Base-by-base conservation (phyloP, 2,329 filamentous ascomycete genomes). In the Cladophialophora chaetospira region DNA sequence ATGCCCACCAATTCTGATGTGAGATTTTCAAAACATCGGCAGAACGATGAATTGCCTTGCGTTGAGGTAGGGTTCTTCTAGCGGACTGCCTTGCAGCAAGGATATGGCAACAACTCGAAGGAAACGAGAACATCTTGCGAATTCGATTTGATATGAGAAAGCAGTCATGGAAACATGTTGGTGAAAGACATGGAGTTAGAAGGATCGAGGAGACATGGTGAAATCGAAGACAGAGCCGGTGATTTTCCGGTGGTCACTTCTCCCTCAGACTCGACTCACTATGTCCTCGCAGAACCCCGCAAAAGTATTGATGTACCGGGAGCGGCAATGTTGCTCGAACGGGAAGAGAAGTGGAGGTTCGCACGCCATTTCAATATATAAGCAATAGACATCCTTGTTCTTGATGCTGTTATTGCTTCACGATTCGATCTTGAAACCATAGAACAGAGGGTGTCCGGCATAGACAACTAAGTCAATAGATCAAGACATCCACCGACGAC, bases 171-270 rank as follows among this genome's bases (percentile, higher is more conserved):
- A n/a, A n/a, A n/a, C 15, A 21, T 0, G 36, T 15, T 40, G 35
- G 5, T 38, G 15, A 10, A 21, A 19, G 17, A 17, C 8, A 38
- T 6, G 15, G 13, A 1, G 13, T 15, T 8, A 21, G 1, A 19
- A 10, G 3, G 15, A 40, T 19, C 36, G 13, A 21, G 8, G 17
- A n/a, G 35, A 3, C 36, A 9, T 9, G 11, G 26, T 28, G 19
- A 47, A 21, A 21, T 21, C 25, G 15, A 4, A 15, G 13, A 31
- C 48, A 15, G 25, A 52, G 43, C 28, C 19, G 31, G 50, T 26
- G 45, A 26, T 45, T 23, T 19, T 43, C 50, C 50, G 50, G 50
- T 53, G 50, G 50, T 53, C 50, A 53, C n/a, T 11, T 9, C 35
- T 3, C 31, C 35, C 3, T 19, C 15, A 38, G 15, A n/a, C n/a